These are phyloP conservation scores for Agaricus sinodeliciosus DNA, from an alignment of 768 basidiomycete species.

Conservation along the genomic window DNA sequence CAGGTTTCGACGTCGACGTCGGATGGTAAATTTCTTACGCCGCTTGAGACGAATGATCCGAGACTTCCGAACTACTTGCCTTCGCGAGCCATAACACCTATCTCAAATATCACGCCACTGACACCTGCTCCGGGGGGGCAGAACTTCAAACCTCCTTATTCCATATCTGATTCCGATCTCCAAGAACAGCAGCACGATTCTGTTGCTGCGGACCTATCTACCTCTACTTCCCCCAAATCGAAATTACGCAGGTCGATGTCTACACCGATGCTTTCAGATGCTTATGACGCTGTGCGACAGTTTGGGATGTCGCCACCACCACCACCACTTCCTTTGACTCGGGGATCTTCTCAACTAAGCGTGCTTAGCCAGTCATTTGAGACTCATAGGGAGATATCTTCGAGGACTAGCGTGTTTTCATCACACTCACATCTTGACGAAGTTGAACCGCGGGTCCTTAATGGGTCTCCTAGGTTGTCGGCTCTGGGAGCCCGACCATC, in stretches of 20 bases:
- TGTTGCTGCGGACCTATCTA: slow-evolving; percentile 2
- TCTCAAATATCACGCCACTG: slow-evolving; percentile 51
- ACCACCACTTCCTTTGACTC: slow-evolving; percentile 22
- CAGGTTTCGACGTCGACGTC: slow-evolving; percentile 19
- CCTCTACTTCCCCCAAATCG: slow-evolving; percentile 12
- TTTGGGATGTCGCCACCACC: slow-evolving; percentile 38
- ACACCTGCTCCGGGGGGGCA: slow-evolving; percentile 59
- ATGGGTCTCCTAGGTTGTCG: slow-evolving; percentile 49
- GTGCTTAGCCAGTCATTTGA: slow-evolving; percentile 20
- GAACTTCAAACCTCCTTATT: slow-evolving; percentile 41
- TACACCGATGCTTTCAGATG: slow-evolving; percentile 45
- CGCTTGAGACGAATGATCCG: slow-evolving; percentile 20
- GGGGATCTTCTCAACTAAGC: slow-evolving; percentile 19
- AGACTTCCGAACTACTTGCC: slow-evolving; percentile 40
- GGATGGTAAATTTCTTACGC: slow-evolving; percentile 21
- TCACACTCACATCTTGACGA: slow-evolving; percentile 28
- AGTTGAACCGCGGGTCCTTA: slow-evolving; percentile 26
- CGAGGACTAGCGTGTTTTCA: slow-evolving; percentile 15
- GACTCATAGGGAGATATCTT: slow-evolving; percentile 18
- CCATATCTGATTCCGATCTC: slow-evolving; percentile 53
- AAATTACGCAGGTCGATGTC: slow-evolving; percentile 44
- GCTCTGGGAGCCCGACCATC: slow-evolving; percentile 45
- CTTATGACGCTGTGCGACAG: slow-evolving; percentile 24
- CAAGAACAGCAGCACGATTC: slow-evolving; percentile 18
- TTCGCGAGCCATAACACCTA: slow-evolving; percentile 59